A percentile compares a stretch with the other conserved stretches of the same genome.
Conservation (phyloP, 768 basidiomycete species). For the Trametes villosa region DNA sequence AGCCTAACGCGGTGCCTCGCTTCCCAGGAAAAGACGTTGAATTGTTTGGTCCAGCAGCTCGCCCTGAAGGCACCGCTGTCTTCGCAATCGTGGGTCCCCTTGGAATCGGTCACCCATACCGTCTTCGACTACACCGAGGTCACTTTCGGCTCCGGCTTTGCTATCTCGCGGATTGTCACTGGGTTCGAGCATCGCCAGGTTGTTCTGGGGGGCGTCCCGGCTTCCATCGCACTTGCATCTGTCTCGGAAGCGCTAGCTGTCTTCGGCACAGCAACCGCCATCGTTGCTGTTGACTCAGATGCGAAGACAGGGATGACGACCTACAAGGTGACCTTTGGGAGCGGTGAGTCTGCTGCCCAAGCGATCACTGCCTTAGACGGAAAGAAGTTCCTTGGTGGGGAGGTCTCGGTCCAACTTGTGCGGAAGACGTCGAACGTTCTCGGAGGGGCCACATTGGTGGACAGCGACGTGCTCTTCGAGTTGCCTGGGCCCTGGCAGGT, state of each 20-base stretch:
- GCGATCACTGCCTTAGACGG: conserved; percentile 59
- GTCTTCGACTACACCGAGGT: conserved; percentile 61
- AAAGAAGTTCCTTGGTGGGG: conserved; percentile 39
- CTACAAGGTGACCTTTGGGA: conserved; percentile 51
- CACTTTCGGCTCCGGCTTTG: conserved; percentile 63
- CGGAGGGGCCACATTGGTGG: conserved; percentile 46
- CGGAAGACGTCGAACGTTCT: conserved; percentile 43
- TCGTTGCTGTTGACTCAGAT: conserved; percentile 35
- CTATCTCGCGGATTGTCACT: conserved; percentile 58
- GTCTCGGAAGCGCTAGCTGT: conserved; percentile 45
- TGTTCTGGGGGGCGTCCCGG: conserved; percentile 54
- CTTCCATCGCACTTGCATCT: conserved; percentile 35
- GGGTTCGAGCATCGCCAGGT: conserved; percentile 74
- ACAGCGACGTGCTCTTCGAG: conserved; percentile 58
- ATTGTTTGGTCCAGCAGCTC: too few species aligned
- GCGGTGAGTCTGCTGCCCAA: conserved; percentile 50
- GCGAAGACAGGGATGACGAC: background rate
- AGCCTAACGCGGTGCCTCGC: background rate
- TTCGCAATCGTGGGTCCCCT: background rate
- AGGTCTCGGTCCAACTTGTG: conserved; percentile 50
- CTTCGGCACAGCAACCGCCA: conserved; percentile 52
- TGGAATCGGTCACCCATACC: conserved; percentile 30
- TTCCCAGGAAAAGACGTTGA: too few species aligned
- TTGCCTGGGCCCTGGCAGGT: conserved; percentile 62
- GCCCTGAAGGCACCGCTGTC: background rate